Base-by-base conservation (phyloP, 306 rosid genomes). In the Fragaria iinumae region DNA sequence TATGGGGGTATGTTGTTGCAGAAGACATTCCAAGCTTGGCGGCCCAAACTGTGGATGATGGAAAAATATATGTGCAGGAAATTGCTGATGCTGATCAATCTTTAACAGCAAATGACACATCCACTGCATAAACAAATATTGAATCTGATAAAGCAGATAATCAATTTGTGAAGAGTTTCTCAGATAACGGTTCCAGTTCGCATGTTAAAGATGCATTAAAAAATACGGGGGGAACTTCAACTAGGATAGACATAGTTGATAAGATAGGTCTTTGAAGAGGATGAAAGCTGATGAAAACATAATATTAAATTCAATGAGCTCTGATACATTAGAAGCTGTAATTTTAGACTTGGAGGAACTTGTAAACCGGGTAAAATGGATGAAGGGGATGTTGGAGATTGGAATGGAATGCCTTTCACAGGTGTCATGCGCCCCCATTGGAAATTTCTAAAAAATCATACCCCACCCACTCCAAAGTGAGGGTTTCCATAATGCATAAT, bases 331-430 rank as follows among this genome's bases (percentile, higher is more conserved):
- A 67, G 98, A 89, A 67, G 89, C 83, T 67, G 83, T 93, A 63
- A 44, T 94, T 67, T 50, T 89, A 84, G 95, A 94, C 68, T 79
- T 94, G 87, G 98, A 92, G 87, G 96, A 90, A 65, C 93, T 94
- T 80, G 77, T 90, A 50, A 84, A 77, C 80, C 79, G 81, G 72
- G 67, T 92, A 43, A 94, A 92, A 80, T 89, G 95, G 97, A 84
- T 87, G 74, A 92, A 83, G 85, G 53, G 77, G 71, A 11, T 85
- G 67, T 71, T 90, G 80, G 87, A 83, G 32, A 67, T 71, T 67
- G 90, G 87, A 72, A 80, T 67, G 90, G 87, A 72, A 80, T 52
- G 72, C 86, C 91, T 76, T 32, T 71, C 34, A 82, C 90, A 39
- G 76, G 73, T 81, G 63, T 62, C 23, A 47, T 56, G 34, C 63